Conservation (phyloP, 805 yeast genomes). For the Komagataella populi region DNA sequence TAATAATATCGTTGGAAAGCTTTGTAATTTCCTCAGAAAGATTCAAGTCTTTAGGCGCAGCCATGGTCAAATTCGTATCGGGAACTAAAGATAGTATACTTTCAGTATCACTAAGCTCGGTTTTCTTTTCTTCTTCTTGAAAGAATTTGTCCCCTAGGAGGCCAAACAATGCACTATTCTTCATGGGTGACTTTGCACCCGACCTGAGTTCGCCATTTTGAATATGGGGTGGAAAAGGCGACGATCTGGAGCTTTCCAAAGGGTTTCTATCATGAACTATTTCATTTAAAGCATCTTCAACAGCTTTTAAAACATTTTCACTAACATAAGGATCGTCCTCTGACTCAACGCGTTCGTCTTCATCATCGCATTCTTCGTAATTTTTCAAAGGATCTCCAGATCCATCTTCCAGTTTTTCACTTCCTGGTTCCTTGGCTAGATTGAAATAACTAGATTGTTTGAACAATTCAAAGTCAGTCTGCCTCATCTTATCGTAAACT, state of each 20-base stretch:
- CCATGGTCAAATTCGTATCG: slow-evolving; percentile 26
- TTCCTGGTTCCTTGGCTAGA: slow-evolving; percentile 1
- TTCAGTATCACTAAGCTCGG: neutral
- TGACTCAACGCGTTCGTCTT: slow-evolving; percentile 18
- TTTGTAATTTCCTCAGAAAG: slow-evolving; percentile 52
- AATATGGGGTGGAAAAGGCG: neutral
- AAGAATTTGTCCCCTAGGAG: neutral
- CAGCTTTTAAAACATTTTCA: slow-evolving; percentile 39
- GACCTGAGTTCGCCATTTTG: neutral
- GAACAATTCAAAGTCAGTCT: slow-evolving; percentile 43
- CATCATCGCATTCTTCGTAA: slow-evolving; percentile 16
- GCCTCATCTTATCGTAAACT: slow-evolving; percentile 35
- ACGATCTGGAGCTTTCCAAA: neutral
- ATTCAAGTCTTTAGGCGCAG: slow-evolving; percentile 59
- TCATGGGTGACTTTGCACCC: slow-evolving; percentile 1
- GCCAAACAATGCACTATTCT: neutral
- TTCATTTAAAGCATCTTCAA: slow-evolving; percentile 53
- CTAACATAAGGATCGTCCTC: slow-evolving; percentile 15
- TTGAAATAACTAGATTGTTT: slow-evolving; percentile 40
- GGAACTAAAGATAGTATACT: neutral
- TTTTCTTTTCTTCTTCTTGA: neutral
- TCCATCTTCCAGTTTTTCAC: slow-evolving; percentile 8
- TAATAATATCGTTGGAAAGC: slow-evolving; percentile 43
- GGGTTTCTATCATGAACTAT: slow-evolving; percentile 25
- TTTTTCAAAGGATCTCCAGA: slow-evolving; percentile 19